Evolutionary conservation across 495 filamentous ascomycete genomes (phyloP), one percentile per base, ranked within the genome.

Genomic region (Cryomyces minteri): DNA sequence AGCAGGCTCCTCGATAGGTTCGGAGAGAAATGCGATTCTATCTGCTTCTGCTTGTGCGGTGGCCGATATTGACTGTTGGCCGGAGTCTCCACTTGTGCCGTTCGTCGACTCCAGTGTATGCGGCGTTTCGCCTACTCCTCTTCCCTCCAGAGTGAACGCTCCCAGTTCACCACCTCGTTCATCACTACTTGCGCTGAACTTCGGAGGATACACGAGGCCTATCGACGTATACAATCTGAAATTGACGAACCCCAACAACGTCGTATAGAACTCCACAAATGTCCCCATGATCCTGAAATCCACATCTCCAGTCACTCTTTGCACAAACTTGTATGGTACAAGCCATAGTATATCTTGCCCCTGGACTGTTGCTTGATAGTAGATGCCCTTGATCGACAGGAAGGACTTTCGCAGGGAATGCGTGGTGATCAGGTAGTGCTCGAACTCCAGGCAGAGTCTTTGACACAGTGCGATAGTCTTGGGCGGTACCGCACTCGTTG

Each of bases 201-300:
- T 92, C 14, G 90, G 90, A 6, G 90, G 90, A 54, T 98, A 98
- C 42, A 93, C 79, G 38, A 96, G 59, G 4, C 92, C 92, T 49
- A 92, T 68, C 0, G 82, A 76, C 0, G 88, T 94, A 62, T 94
- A 98, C 28, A 98, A 70, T 43, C 85, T 67, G 69, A 81, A 98
- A 67, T 96, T 94, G 58, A 96, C 82, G 51, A 96, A 98, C 40
- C 92, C 82, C 7, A 98, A 68, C 9, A 98, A 68, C 3, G 90
- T 96, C 43, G 87, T 90, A 68, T 98, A 98, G 63, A 98, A 96
- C 54, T 98, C 88, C 43, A 98, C 82, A 58, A 98, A 98, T 2
- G 92, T 98, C 38, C 82, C 86, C 90, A 98, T 98, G 59, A 98
- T 95, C 54, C 92, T 71, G 67, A 94, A 96, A 62, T 98, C 90